Percentiles rank a stretch among this genome's conserved stretches.
Evolutionary conservation across 345 rosid genomes (phyloP).

Genomic region (Brassica nigra): DNA sequence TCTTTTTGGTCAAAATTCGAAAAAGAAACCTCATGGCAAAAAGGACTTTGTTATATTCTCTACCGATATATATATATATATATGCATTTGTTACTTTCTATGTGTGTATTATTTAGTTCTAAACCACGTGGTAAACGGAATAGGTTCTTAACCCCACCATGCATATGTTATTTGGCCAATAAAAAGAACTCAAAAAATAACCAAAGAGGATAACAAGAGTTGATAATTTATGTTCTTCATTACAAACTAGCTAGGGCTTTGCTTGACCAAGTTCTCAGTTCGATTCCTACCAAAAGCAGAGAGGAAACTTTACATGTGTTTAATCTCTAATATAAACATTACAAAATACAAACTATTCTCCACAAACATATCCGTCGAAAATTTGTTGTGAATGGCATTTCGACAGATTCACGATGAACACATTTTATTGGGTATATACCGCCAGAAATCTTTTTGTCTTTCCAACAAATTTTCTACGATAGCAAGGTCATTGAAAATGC

Average conservation of each 20-base stretch:
- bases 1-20: conserved; percentile 42
- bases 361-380: too few species aligned
- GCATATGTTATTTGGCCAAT: background rate
- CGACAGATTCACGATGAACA: too few species aligned
- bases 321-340: background rate
- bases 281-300: background rate
- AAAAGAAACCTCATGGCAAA: conserved; percentile 38
- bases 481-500: too few species aligned
- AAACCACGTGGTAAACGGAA: conserved; percentile 33
- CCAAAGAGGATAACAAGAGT: background rate
- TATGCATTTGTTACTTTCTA: background rate
- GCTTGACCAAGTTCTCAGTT: background rate
- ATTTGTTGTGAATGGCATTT: too few species aligned
- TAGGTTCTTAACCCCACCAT: background rate
- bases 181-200: background rate
- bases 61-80: background rate
- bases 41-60: conserved; percentile 41
- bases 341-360: too few species aligned
- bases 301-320: background rate
- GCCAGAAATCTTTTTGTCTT: too few species aligned
- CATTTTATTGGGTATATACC: too few species aligned
- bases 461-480: too few species aligned
- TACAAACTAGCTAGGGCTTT: background rate
- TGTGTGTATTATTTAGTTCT: conserved; percentile 22
- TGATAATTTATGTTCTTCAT: background rate